phyloP scores from a whole-genome alignment of 192 early-diverging fungal genomes.

The Rhizoclosmatium globosum region DNA sequence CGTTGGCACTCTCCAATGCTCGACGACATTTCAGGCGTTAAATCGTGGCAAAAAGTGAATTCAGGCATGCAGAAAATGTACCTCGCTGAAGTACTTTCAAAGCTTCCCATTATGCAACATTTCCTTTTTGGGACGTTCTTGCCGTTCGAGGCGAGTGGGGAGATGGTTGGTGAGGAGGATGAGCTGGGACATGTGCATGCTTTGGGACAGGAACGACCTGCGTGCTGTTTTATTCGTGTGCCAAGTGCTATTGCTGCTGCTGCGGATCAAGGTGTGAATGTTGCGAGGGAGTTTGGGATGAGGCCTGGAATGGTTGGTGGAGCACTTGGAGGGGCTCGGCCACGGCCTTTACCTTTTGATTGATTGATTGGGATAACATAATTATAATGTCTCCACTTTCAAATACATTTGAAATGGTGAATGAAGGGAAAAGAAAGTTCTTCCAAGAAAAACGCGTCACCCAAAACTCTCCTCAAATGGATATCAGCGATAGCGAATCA shows the following conservation, averaged over 20 bases:
- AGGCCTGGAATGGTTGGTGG: slow-evolving; percentile 1
- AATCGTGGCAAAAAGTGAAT: slow-evolving; percentile 91
- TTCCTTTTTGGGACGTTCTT: slow-evolving; percentile 88
- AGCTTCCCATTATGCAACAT: slow-evolving; percentile 97
- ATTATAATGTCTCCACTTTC: background rate
- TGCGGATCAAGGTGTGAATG: slow-evolving; percentile 45
- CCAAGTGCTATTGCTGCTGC: slow-evolving; percentile 84
- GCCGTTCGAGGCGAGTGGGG: slow-evolving; percentile 62
- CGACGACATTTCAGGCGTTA: slow-evolving; percentile 90
- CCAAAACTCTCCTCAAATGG: background rate
- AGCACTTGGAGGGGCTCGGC: slow-evolving; percentile 21
- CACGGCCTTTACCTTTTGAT: slow-evolving; percentile 60
- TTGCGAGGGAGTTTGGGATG: slow-evolving; percentile 28
- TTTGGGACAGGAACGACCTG: slow-evolving; percentile 80
- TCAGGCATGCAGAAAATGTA: slow-evolving; percentile 95
- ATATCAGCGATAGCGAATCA: background rate
- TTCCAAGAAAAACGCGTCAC: too few relatives aligned
- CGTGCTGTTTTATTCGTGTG: slow-evolving; percentile 82
- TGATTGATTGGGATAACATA: slow-evolving; percentile 20
- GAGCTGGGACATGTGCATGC: slow-evolving; percentile 70
- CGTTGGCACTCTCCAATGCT: slow-evolving; percentile 94
- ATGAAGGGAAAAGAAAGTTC: too few relatives aligned
- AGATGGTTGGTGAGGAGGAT: slow-evolving; percentile 52
- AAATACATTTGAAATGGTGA: too few relatives aligned
- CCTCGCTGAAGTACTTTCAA: slow-evolving; percentile 80